phyloP scores from a whole-genome alignment of 768 basidiomycete species.

The Mycena pura region DNA sequence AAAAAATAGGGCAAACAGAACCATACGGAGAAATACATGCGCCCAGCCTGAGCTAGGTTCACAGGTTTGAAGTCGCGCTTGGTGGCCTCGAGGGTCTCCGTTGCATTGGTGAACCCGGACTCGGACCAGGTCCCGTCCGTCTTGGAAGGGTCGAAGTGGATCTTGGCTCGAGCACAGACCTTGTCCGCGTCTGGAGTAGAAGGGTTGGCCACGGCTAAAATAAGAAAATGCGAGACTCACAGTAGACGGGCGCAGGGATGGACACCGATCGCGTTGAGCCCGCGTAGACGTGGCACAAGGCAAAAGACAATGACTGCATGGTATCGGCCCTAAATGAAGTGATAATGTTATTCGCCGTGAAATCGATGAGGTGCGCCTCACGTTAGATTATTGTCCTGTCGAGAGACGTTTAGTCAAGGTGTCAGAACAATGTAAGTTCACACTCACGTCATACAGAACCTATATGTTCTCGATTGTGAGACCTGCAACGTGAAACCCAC shows the following conservation, averaged over 20 bases:
- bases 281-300: constrained; percentile 82
- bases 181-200: constrained; percentile 70
- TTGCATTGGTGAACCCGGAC: constrained; percentile 35
- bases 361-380: constrained; percentile 34
- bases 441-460: constrained; percentile 52
- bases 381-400: constrained; percentile 68
- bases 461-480: constrained; percentile 12
- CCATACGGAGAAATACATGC: constrained; percentile 48
- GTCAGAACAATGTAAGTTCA: neutral
- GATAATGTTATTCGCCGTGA: neutral
- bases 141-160: constrained; percentile 62
- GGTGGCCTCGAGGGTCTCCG: constrained; percentile 52
- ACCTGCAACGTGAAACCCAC: neutral
- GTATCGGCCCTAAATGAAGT: constrained; percentile 58
- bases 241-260: constrained; percentile 86
- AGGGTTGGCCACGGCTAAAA: neutral
- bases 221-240: constrained; percentile 47
- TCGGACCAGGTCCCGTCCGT: constrained; percentile 51
- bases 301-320: constrained; percentile 73
- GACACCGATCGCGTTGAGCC: constrained; percentile 85
- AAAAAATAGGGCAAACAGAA: neutral
- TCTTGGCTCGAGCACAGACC: constrained; percentile 70
- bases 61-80: constrained; percentile 56
- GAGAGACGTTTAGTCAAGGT: neutral
- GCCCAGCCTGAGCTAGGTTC: constrained; percentile 40